Evolutionary conservation across 2,329 filamentous ascomycete genomes (phyloP).

Genomic region (Arthrinium puccinioides): DNA sequence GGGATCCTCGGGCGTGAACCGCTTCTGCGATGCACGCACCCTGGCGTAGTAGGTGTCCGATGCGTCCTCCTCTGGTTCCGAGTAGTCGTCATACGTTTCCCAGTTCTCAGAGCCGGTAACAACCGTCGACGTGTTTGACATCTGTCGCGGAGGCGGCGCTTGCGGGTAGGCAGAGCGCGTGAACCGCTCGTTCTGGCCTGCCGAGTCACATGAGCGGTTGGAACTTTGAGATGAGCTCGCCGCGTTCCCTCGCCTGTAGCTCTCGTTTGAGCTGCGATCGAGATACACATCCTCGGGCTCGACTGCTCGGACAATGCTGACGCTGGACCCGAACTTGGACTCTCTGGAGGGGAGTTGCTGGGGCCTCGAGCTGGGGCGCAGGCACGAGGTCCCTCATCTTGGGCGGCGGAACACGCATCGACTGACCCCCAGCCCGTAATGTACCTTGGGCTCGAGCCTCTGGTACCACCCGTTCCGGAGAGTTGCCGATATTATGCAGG

Average conservation of each 20-base stretch:
- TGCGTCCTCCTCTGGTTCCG: slow-evolving; percentile 67
- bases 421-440: slow-evolving; percentile 46
- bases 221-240: slow-evolving; percentile 20
- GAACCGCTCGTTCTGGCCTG: slow-evolving; percentile 30
- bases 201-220: slow-evolving; percentile 27
- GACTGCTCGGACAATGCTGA: slow-evolving; percentile 46
- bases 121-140: slow-evolving; percentile 64
- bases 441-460: slow-evolving; percentile 36
- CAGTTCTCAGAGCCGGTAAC: slow-evolving; percentile 89
- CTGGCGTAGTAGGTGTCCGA: slow-evolving; percentile 77
- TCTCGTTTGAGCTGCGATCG: slow-evolving; percentile 43
- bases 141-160: slow-evolving; percentile 47
- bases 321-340: slow-evolving; percentile 41
- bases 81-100: slow-evolving; percentile 90
- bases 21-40: slow-evolving; percentile 62
- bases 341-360: slow-evolving; percentile 42
- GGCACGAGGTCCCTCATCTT: slow-evolving; percentile 78
- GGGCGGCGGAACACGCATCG: slow-evolving; percentile 66
- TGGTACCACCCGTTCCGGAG: slow-evolving; percentile 61
- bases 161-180: slow-evolving; percentile 30
- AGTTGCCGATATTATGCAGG: slow-evolving; percentile 67
- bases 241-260: slow-evolving; percentile 25
- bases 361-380: slow-evolving; percentile 42
- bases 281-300: slow-evolving; percentile 84
- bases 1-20: slow-evolving; percentile 44